Base-by-base conservation (phyloP, 108 stramenopile species). In the Phaeodactylum tricornutum region DNA sequence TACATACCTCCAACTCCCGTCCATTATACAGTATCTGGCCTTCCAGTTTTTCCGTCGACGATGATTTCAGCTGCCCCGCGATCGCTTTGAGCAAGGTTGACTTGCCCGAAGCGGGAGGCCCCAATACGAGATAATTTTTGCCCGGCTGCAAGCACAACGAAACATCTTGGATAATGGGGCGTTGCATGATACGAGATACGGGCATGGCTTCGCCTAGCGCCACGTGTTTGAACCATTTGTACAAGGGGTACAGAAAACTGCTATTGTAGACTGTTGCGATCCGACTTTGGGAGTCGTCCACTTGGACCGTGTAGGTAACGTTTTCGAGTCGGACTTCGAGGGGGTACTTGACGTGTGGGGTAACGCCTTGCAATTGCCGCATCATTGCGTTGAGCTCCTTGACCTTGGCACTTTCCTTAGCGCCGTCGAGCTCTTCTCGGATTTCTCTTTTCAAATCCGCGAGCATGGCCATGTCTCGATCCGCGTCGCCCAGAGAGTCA, bases 141-240 rank as follows among this genome's bases (percentile, higher is more conserved):
- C 82, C 82, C 17, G 82, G 82, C 32, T 84, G 63, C 23, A 84
- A 52, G 23, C 57, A 47, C n/a, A 84, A 61, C 16, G 66, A 63
- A 16, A 84, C 72, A 31, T 67, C 50, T 15, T 72, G 60, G 4
- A 84, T 53, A 24, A 80, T 46, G n/a, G n/a, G n/a, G n/a, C n/a
- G n/a, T n/a, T n/a, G n/a, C n/a, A n/a, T n/a, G 8, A 27, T 14
- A 14, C 27, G n/a, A 9, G 24, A 26, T 46, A 7, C 14, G 5
- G 45, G 24, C 24, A 28, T 54, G 1, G 3, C 16, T 24, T 47
- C 46, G 1, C 34, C 23, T 0, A 1, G 23, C 2, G 11, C 9
- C 11, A 7, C 9, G 12, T 21, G 2, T 39, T 39, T 25, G 46
- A 35, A 52, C 41, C 40, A 47, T 31, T 73, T 63, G 19, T 57